Evolutionary conservation across 257 asterid species (phyloP), one percentile per base, ranked within the genome.

Genomic region (Solanum stenotomum): DNA sequence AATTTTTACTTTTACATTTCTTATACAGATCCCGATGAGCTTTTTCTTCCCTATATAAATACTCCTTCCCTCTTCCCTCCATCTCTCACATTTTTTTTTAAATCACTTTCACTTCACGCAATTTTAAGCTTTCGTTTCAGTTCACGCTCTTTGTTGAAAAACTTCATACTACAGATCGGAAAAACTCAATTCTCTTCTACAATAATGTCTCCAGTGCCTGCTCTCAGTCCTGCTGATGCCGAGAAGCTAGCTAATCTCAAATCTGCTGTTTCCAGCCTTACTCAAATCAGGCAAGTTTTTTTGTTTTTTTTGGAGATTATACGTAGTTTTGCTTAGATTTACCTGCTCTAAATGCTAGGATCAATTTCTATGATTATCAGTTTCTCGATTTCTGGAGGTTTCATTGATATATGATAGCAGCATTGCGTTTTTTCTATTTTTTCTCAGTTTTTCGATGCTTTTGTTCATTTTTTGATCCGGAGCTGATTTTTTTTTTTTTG

Each of bases 221-320:
- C 92, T 11, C 72, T 95, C 59, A 93, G 89, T 87, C 81, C 92
- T 7, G 89, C 94, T 22, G 97, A 94, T 90, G 88, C 97, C 23
- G 93, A 95, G 88, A 95, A 94, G 92, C 91, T 96, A 87, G 31
- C 91, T 56, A 91, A 91, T 85, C 98, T 96, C 85, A 93, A 94
- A 89, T 92, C 97, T 27, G 93, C 96, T 23, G 94, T 93, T 40
- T 88, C 97, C 70, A 49, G 86, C 68, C 98, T 96, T 91, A 89
- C 33, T 44, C 98, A 94, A 93, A 95, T 96, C 97, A 96, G 99
- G 88, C 56, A 67, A 71, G 20, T 16, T 5, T 29, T 84, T 49
- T 49, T 29, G 1, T 12, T 10, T 44, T 10, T 44, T 44, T 29
- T 6, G 10, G 10, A 11, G 46, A 4, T 12, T 63, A 10, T 16